Evolutionary conservation across 2,329 filamentous ascomycete genomes (phyloP), one percentile per base, ranked within the genome.

Genomic region (Exophiala phaeomuriformis): DNA sequence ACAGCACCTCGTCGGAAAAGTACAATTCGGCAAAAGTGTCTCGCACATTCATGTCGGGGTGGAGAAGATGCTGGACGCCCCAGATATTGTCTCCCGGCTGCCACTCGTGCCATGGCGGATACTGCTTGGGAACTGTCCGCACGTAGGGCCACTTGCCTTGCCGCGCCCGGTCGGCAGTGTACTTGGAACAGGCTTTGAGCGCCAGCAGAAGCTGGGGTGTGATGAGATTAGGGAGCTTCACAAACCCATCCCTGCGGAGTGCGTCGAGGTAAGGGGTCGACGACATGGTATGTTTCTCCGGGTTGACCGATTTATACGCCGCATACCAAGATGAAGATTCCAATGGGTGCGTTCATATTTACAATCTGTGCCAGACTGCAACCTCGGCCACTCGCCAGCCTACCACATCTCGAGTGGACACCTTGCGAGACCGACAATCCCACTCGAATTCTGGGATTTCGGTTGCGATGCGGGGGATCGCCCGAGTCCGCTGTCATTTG

Each of bases 111-210:
- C 89, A 95, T 0, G 90, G 90, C 0, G 89, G 90, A 72, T 95
- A 95, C 70, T 95, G 89, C 70, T 94, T 94, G 50, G 87, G 87
- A 2, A 93, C 80, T 0, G 87, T 91, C 60, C 89, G 85, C 64
- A 94, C 83, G 70, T 86, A 79, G 2, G 87, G 87, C 89, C 89
- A 95, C 58, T 76, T 65, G 36, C 88, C 88, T n/a, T 73, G 63
- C 58, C 86, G 82, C 40, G 86, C 85, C 40, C 81, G 72, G 2
- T 71, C 66, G 19, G 82, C 81, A n/a, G 80, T 78, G 53, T 76
- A 68, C 33, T 72, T 66, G 47, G 82, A 80, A 40, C 83, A 83
- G 50, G 67, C 65, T 63, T 83, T 84, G 58, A 91, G 81, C 19
- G 71, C 64, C 28, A 72, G 57, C 42, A 93, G 73, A 56, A 82